Conservation (phyloP, 2,329 filamentous ascomycete species). For the Calonectria honghensis region DNA sequence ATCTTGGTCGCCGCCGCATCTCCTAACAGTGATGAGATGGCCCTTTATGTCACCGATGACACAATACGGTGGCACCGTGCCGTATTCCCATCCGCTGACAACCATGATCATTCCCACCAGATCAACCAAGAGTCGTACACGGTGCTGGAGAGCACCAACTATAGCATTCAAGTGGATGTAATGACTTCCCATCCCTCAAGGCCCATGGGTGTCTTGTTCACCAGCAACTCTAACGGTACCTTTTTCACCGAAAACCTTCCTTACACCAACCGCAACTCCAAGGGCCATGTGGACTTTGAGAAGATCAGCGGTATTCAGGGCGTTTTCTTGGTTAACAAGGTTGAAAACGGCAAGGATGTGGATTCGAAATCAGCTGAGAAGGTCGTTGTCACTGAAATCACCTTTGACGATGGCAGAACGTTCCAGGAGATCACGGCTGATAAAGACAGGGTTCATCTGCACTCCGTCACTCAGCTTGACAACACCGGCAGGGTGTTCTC, state of each 20-base stretch:
- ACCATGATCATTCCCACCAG: constrained; percentile 78
- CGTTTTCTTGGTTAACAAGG: constrained; percentile 91
- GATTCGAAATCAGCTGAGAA: constrained; percentile 74
- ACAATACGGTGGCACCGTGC: constrained; percentile 92
- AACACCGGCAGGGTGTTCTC: constrained; percentile 94
- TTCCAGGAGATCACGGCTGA: constrained; percentile 84
- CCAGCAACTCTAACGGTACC: constrained; percentile 97
- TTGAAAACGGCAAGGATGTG: constrained; percentile 89
- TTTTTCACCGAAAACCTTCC: constrained; percentile 95
- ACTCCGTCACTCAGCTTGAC: constrained; percentile 90
- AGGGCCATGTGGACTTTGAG: constrained; percentile 93
- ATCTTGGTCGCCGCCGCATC: constrained; percentile 89
- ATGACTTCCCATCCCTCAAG: constrained; percentile 80
- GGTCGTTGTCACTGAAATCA: constrained; percentile 87
- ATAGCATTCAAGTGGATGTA: constrained; percentile 97
- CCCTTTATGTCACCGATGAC: constrained; percentile 91
- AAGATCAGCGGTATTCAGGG: constrained; percentile 94
- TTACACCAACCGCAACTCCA: constrained; percentile 88
- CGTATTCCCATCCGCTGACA: constrained; percentile 89
- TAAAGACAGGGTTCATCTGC: constrained; percentile 85
- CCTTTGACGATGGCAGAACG: constrained; percentile 94
- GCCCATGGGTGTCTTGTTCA: constrained; percentile 91
- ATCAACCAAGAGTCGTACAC: constrained; percentile 92
- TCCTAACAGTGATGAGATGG: constrained; percentile 89
- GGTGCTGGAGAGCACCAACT: constrained; percentile 95